Conservation (phyloP, 495 filamentous ascomycete genomes). For the Stereocaulon alpinum region DNA sequence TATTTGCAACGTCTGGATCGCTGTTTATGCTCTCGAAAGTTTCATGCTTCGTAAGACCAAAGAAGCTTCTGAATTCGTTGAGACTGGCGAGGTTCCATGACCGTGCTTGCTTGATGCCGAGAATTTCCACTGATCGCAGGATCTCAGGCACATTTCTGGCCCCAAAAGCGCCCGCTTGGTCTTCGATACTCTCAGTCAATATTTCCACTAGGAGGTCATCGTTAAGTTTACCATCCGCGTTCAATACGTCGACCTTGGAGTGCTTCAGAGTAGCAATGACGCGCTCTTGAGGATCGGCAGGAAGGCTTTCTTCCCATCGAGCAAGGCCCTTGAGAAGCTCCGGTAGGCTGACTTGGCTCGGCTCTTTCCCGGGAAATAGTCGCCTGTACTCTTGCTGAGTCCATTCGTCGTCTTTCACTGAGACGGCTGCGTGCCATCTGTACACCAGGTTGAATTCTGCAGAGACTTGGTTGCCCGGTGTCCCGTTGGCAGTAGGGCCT, state of each 20-base stretch:
- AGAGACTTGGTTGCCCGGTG: conserved; percentile 61
- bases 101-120: conserved; percentile 77
- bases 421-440: conserved; percentile 72
- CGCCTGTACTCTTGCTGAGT: conserved; percentile 52
- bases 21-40: conserved; percentile 81
- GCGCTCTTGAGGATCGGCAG: conserved; percentile 52
- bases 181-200: conserved; percentile 54
- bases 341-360: conserved; percentile 36
- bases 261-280: conserved; percentile 52
- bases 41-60: conserved; percentile 61
- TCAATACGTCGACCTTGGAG: conserved; percentile 46
- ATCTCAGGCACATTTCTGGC: conserved; percentile 63
- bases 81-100: conserved; percentile 73
- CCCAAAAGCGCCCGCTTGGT: conserved; percentile 49
- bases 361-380: conserved; percentile 48
- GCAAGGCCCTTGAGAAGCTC: conserved; percentile 50
- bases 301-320: conserved; percentile 48
- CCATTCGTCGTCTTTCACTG: conserved; percentile 63
- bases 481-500: conserved; percentile 29
- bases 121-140: conserved; percentile 66
- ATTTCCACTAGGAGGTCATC: conserved; percentile 63
- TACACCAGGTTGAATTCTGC: conserved; percentile 72
- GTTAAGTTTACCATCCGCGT: conserved; percentile 53
- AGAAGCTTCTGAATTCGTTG: conserved; percentile 81
- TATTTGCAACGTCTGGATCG: conserved; percentile 60